Evolutionary conservation across 176 grass and related monocot species (phyloP), one percentile per base, ranked within the genome.

Genomic region (Alloteropsis semialata): DNA sequence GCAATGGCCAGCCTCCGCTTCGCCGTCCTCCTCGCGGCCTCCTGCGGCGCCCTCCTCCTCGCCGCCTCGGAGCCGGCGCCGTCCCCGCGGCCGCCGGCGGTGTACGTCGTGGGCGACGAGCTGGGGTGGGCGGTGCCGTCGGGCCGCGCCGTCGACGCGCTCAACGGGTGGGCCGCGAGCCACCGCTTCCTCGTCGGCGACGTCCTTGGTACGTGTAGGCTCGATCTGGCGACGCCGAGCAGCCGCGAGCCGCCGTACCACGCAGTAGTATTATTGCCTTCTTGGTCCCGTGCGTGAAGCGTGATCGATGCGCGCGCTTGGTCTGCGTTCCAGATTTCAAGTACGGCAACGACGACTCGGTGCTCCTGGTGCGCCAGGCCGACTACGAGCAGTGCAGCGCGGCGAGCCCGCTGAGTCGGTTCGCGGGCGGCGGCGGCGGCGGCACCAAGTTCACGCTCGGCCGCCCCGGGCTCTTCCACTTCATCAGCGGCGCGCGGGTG

Each of bases 111-210:
- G 46, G 90, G 82, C 11, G 83, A 87, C 4, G 24, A 37, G 22
- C 36, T 33, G 16, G 82, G 66, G 16, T 79, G 86, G 86, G 53
- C 38, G 2, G 30, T 77, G 46, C 86, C 78, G 3, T 18, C 49
- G 8, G 78, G 49, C 30, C 56, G 83, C 19, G 79, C 60, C 18
- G 10, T 38, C 30, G 82, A 5, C 71, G 18, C 65, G 57, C 88
- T 79, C 79, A 80, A 62, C 78, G 29, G 62, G 39, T 92, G 90
- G 90, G 78, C 90, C 11, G 51, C 48, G 6, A 38, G n/a, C 27
- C 85, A 72, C 82, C 67, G 72, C 18, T 89, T 86, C 59, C 68
- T 86, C 44, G 46, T 89, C 18, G 83, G 82, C 51, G 90, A 92
- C 76, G 82, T 51, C 67, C 60, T 92, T 19, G 78, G 86, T 92